Evolutionary conservation across 768 basidiomycete species (phyloP).

Genomic region (Kondoa subrosea): DNA sequence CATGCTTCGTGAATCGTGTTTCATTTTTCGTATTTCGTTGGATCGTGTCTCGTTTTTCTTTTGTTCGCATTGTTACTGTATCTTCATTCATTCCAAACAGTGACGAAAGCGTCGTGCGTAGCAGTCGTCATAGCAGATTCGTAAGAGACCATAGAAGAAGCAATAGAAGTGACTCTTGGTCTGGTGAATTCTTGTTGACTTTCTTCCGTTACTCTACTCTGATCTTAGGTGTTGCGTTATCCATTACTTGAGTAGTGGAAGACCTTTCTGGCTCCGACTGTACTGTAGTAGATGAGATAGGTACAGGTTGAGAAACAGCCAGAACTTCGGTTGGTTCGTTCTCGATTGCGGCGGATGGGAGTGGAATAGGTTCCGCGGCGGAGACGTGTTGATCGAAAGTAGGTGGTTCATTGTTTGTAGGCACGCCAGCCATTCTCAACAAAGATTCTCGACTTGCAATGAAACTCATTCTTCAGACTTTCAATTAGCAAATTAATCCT

Average conservation of each 20-base stretch:
- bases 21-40: not conserved
- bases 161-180: not conserved
- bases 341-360: not conserved
- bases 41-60: not conserved
- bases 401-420: not conserved
- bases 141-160: not conserved
- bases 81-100: not conserved
- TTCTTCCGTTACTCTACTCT: not conserved
- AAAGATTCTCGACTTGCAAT: conserved; percentile 21
- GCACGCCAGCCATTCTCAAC: not conserved
- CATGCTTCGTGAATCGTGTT: not conserved
- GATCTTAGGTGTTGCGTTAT: not conserved
- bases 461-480: no score
- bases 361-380: not conserved
- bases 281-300: no score
- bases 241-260: not conserved
- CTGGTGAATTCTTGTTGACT: not conserved
- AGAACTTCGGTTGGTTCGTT: not conserved
- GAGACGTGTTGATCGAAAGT: not conserved
- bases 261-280: no score
- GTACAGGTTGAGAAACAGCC: no score
- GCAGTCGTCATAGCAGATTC: not conserved
- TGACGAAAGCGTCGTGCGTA: not conserved
- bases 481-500: conserved; percentile 19
- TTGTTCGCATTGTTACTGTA: not conserved